phyloP scores from a whole-genome alignment of 768 basidiomycete species.

The Exsudoporus frostii region DNA sequence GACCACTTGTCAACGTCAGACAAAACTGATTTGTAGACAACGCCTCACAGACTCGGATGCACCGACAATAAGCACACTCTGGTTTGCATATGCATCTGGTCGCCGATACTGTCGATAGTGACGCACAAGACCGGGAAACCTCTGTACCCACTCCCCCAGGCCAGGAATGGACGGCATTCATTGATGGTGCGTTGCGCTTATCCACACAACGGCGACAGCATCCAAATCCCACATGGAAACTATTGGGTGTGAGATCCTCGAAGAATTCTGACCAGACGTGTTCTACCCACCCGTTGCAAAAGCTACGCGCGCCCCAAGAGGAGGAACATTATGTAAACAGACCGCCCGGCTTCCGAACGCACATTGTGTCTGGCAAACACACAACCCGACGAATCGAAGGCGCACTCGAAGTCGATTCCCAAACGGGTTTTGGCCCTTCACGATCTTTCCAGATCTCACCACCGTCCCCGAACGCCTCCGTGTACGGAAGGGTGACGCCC shows the following conservation, averaged over 20 bases:
- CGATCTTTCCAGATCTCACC: background rate
- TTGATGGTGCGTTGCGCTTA: background rate
- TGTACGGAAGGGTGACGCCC: background rate
- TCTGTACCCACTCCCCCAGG: slow-evolving; percentile 5
- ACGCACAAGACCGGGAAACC: slow-evolving; percentile 32
- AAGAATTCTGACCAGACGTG: background rate
- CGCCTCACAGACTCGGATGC: slow-evolving; percentile 2
- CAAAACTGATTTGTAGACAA: background rate
- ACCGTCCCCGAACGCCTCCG: background rate
- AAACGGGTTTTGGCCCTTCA: background rate
- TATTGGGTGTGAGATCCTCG: too few relatives aligned
- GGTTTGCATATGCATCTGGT: slow-evolving; percentile 34
- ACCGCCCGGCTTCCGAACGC: too few relatives aligned
- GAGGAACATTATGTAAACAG: background rate
- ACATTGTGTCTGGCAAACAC: too few relatives aligned
- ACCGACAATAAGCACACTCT: slow-evolving; percentile 43
- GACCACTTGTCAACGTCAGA: background rate
- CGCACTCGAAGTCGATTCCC: slow-evolving; percentile 2
- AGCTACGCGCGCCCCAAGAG: background rate
- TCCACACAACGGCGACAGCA: background rate
- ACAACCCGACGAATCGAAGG: background rate
- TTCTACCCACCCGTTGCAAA: background rate
- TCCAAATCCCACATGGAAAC: slow-evolving; percentile 1
- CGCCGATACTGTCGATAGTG: slow-evolving; percentile 43
- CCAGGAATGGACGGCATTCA: slow-evolving; percentile 7